Evolutionary conservation across 1,284 basidiomycete genomes (phyloP).

Genomic region (Crucibulum cyathiforme): DNA sequence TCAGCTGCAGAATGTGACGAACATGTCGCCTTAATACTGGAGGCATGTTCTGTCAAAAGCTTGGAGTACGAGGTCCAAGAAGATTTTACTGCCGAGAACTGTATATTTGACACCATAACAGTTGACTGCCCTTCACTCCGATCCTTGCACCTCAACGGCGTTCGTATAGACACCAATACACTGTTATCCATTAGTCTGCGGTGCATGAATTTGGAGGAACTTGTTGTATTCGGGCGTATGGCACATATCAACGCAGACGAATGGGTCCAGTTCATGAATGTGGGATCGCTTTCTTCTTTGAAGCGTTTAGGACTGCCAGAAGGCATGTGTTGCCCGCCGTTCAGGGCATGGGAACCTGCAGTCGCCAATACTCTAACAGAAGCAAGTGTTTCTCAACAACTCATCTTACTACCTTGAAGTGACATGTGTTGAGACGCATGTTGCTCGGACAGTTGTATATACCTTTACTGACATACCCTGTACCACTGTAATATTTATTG

Average conservation of each 20-base stretch:
- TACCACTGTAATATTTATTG: not conserved
- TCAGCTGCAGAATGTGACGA: slow-evolving; percentile 41
- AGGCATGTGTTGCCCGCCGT: slow-evolving; percentile 47
- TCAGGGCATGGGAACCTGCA: slow-evolving; percentile 39
- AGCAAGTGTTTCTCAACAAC: slow-evolving; percentile 30
- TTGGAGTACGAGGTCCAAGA: slow-evolving; percentile 43
- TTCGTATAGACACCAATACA: slow-evolving; percentile 42
- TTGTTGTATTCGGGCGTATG: slow-evolving; percentile 46
- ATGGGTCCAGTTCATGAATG: slow-evolving; percentile 48
- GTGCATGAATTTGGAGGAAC: slow-evolving; percentile 46
- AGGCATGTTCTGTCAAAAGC: slow-evolving; percentile 36
- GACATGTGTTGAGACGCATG: too few species aligned
- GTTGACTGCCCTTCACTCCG: slow-evolving; percentile 29
- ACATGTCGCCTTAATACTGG: slow-evolving; percentile 45
- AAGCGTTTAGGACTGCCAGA: slow-evolving; percentile 42
- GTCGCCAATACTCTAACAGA: slow-evolving; percentile 30
- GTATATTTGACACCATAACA: slow-evolving; percentile 31
- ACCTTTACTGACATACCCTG: too few species aligned
- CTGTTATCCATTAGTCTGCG: slow-evolving; percentile 39
- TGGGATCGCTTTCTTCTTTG: slow-evolving; percentile 39
- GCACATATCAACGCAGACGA: slow-evolving; percentile 41
- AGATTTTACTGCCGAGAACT: slow-evolving; percentile 16
- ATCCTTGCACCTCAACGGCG: slow-evolving; percentile 43
- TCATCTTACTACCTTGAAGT: slow-evolving; percentile 1
- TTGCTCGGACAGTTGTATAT: too few species aligned